Evolutionary conservation across 2,329 filamentous ascomycete species (phyloP).

Genomic region (Cladosporium sphaerospermum): DNA sequence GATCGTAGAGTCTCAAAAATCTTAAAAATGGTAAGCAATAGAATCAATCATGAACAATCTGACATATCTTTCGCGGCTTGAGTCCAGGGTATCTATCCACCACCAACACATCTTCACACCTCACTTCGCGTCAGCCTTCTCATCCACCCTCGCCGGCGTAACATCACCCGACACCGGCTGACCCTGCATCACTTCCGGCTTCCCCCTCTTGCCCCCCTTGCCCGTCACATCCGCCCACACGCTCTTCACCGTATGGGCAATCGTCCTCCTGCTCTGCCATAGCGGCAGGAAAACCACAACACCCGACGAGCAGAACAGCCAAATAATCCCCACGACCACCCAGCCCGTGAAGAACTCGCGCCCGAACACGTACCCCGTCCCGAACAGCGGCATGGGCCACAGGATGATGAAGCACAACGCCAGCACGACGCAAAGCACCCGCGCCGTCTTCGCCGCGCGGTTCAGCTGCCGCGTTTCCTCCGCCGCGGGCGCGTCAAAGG

Average conservation of each 20-base stretch:
- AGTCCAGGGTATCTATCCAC: too few relatives aligned
- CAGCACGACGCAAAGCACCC: slow-evolving; percentile 54
- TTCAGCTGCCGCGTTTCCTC: slow-evolving; percentile 35
- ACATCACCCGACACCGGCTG: slow-evolving; percentile 1
- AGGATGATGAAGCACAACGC: slow-evolving; percentile 69
- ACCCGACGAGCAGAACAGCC: slow-evolving; percentile 55
- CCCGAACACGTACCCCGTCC: slow-evolving; percentile 71
- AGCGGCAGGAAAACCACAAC: slow-evolving; percentile 76
- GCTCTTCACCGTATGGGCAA: slow-evolving; percentile 53
- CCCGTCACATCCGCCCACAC: slow-evolving; percentile 56
- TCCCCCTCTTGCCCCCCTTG: slow-evolving; percentile 15
- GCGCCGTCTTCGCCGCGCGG: slow-evolving; percentile 46
- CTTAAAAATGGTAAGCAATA: too few relatives aligned
- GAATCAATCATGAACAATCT: too few relatives aligned
- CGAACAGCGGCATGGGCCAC: slow-evolving; percentile 93
- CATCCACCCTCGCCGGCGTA: slow-evolving; percentile 20
- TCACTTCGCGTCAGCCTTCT: slow-evolving; percentile 15
- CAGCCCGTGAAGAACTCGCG: slow-evolving; percentile 64
- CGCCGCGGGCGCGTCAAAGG: slow-evolving; percentile 47
- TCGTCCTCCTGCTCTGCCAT: slow-evolving; percentile 68
- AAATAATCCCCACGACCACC: slow-evolving; percentile 41
- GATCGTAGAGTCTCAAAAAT: too few relatives aligned
- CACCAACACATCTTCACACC: neutral
- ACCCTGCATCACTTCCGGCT: slow-evolving; percentile 26
- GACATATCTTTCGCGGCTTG: too few relatives aligned